A percentile compares a stretch with the other conserved stretches of the same genome.
phyloP scores from a whole-genome alignment of 1,284 basidiomycete genomes.

The Bondarzewia mesenterica region DNA sequence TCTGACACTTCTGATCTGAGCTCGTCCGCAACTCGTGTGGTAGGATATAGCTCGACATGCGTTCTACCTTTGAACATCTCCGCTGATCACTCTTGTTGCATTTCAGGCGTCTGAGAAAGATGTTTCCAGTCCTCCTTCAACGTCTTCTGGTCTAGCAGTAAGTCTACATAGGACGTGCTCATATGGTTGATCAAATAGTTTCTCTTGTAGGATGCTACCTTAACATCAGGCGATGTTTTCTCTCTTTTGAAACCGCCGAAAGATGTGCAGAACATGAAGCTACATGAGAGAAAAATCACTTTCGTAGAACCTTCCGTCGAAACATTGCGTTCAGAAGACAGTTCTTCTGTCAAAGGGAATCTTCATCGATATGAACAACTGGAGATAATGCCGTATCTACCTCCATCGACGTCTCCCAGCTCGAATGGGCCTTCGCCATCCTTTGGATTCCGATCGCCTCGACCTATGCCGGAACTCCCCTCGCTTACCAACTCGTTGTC shows the following conservation, averaged over 20 bases:
- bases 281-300: not conserved
- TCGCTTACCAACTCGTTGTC: slow-evolving; percentile 12
- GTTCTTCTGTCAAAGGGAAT: not conserved
- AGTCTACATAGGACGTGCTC: not conserved
- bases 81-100: not conserved
- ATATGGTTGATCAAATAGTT: not conserved
- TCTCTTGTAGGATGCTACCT: not conserved
- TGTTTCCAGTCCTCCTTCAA: not conserved
- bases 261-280: not conserved
- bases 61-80: not conserved
- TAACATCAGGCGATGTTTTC: not conserved
- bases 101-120: not conserved
- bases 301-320: not conserved
- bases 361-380: not conserved
- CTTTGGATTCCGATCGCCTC: slow-evolving; percentile 2
- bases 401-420: not conserved
- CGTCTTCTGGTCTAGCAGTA: not conserved
- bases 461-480: slow-evolving; percentile 13
- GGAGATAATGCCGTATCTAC: not conserved
- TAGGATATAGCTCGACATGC: not conserved
- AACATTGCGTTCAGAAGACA: not conserved
- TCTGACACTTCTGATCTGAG: not conserved
- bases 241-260: not conserved
- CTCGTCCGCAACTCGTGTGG: not conserved
- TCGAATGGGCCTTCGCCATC: not conserved